Percentiles rank a stretch among this genome's conserved stretches.
phyloP scores from a whole-genome alignment of 257 asterid species.

The Coffea eugenioides region DNA sequence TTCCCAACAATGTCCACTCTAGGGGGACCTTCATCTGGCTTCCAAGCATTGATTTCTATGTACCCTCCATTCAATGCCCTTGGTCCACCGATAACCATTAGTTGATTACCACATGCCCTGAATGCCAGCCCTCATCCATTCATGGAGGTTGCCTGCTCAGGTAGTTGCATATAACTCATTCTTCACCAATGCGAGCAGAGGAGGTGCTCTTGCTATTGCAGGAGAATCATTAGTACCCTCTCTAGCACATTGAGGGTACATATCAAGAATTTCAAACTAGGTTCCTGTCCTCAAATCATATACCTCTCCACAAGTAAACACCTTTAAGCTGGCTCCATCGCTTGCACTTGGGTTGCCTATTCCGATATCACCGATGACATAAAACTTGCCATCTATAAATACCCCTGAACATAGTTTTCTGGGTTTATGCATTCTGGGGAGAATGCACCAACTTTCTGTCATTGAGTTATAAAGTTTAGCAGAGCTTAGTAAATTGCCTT shows the following conservation, averaged over 20 bases:
- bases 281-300: constrained; percentile 49
- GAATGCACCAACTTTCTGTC: constrained; percentile 51
- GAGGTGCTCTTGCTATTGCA: constrained; percentile 71
- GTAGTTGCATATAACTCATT: constrained; percentile 77
- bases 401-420: constrained; percentile 81
- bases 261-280: constrained; percentile 64
- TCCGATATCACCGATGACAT: constrained; percentile 75
- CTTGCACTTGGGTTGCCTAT: constrained; percentile 33
- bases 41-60: constrained; percentile 75
- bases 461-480: constrained; percentile 69
- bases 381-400: constrained; percentile 76
- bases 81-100: constrained; percentile 80
- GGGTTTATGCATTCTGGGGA: constrained; percentile 69
- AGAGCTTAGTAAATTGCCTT: constrained; percentile 53
- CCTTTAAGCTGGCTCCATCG: constrained; percentile 17
- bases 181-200: constrained; percentile 75
- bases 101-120: constrained; percentile 78
- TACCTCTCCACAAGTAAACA: constrained; percentile 70
- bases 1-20: constrained; percentile 49
- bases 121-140: constrained; percentile 93
- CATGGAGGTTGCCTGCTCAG: constrained; percentile 64
- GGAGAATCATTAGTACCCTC: constrained; percentile 37
- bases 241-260: constrained; percentile 57
- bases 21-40: constrained; percentile 15
- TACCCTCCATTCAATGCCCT: constrained; percentile 55